Evolutionary conservation across 352 stramenopile genomes (phyloP), one percentile per base, ranked within the genome.

Genomic region (Globisporangium okanoganense): DNA sequence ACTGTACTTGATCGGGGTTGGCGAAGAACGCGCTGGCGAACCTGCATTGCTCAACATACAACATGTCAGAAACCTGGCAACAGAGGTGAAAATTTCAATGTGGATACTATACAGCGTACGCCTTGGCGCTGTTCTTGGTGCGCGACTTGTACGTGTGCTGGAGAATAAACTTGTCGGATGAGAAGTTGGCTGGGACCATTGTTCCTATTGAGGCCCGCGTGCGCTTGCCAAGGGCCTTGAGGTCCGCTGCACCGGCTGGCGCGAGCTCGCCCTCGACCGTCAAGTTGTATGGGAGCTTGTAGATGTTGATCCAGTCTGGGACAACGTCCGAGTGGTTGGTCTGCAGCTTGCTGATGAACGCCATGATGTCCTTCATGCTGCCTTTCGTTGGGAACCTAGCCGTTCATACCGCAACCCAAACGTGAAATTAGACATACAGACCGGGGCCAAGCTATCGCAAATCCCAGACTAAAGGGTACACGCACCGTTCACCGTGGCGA

Each of bases 111-210:
- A 20, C 10, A 10, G 20, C 76, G 29, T 76, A 86, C 79, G 82
- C 75, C 41, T 63, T 70, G 35, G 82, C 78, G 52, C 78, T 90
- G 56, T 76, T 66, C 20, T 72, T 79, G 5, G 78, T 89, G 12
- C 79, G 79, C 16, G 54, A 38, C 41, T 85, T 76, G 61, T 79
- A 76, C 5, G 82, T 92, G 72, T 90, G 78, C 10, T 78, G 76
- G 35, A 92, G 36, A 12, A 74, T 57, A 55, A 77, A 88, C 16
- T 62, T 67, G 14, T 66, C 73, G 6, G 68, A n/a, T n/a, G n/a
- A 66, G 61, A 76, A 89, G n/a, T 54, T 29, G 0, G 22, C 35
- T 6, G 62, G 72, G 22, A 69, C 55, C 1, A 38, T 25, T 3
- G 31, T 38, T n/a, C 56, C 58, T 10, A 66, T 56, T 3, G 66